phyloP scores from a whole-genome alignment of 768 basidiomycete species.

The Flagelloscypha sp. region DNA sequence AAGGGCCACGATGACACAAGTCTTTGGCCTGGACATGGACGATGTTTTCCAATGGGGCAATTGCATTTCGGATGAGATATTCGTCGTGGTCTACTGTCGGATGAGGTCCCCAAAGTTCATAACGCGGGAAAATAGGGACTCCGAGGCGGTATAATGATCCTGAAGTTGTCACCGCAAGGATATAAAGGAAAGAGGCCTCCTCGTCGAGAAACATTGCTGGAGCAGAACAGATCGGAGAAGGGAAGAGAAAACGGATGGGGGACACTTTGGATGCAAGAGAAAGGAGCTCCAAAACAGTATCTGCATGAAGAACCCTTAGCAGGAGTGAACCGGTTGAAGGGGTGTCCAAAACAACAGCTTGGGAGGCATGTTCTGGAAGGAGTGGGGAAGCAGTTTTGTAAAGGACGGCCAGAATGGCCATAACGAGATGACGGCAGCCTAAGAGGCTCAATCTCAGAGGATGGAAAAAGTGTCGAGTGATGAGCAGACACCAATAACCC shows the following conservation, averaged over 20 bases:
- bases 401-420: no score
- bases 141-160: conserved; percentile 71
- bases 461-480: conserved; percentile 55
- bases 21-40: conserved; percentile 64
- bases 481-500: conserved; percentile 46
- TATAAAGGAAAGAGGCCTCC: conserved; percentile 48
- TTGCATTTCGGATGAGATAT: conserved; percentile 50
- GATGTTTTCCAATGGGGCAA: conserved; percentile 34
- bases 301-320: conserved; percentile 65
- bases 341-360: conserved; percentile 49
- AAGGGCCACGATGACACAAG: conserved; percentile 54
- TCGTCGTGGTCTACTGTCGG: conserved; percentile 55
- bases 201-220: conserved; percentile 56
- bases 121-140: conserved; percentile 46
- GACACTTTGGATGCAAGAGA: conserved; percentile 60
- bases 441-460: conserved; percentile 40
- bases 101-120: conserved; percentile 52
- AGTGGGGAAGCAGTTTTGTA: no score
- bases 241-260: conserved; percentile 73
- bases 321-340: conserved; percentile 57
- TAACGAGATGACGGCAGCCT: conserved; percentile 53
- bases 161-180: conserved; percentile 57
- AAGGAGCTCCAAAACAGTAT: conserved; percentile 65
- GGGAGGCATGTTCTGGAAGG: conserved; percentile 67
- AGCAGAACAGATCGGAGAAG: conserved; percentile 53